phyloP scores from a whole-genome alignment of 2,329 filamentous ascomycete genomes.

The Dactylonectria estremocensis region DNA sequence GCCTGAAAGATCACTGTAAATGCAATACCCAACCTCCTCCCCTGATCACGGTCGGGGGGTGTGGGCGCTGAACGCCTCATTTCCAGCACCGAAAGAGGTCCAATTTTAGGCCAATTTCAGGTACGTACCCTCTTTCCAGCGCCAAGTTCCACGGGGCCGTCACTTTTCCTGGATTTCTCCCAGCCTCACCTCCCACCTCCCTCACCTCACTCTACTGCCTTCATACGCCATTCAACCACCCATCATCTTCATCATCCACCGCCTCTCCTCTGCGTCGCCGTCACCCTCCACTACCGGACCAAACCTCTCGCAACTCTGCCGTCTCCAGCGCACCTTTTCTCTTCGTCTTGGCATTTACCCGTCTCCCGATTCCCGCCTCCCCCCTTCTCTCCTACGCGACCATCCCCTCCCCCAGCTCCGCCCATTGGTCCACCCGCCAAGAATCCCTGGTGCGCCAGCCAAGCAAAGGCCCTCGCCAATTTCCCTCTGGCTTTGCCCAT shows the following conservation, averaged over 20 bases:
- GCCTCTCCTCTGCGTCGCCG: slow-evolving; percentile 14
- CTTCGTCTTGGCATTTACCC: slow-evolving; percentile 4
- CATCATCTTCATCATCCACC: slow-evolving; percentile 43
- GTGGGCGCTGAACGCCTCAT: slow-evolving; percentile 47
- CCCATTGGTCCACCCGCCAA: slow-evolving; percentile 48
- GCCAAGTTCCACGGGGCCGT: slow-evolving; percentile 33
- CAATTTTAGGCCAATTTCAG: slow-evolving; percentile 35
- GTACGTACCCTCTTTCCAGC: slow-evolving; percentile 35
- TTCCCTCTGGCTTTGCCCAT: slow-evolving; percentile 44
- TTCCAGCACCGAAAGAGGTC: slow-evolving; percentile 38
- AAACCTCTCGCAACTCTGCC: slow-evolving; percentile 22
- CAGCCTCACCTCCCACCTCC: slow-evolving; percentile 45
- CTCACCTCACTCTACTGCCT: slow-evolving; percentile 33
- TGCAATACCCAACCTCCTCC: slow-evolving; percentile 10
- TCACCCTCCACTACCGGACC: slow-evolving; percentile 18
- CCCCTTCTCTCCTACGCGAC: slow-evolving; percentile 38
- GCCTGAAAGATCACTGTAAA: slow-evolving; percentile 25
- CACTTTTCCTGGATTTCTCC: slow-evolving; percentile 44
- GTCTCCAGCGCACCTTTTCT: slow-evolving; percentile 14
- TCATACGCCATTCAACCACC: slow-evolving; percentile 32
- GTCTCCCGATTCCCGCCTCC: slow-evolving; percentile 27
- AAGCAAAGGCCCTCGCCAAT: slow-evolving; percentile 48
- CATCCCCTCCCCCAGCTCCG: slow-evolving; percentile 33
- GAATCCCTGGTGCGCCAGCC: slow-evolving; percentile 46
- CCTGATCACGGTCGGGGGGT: slow-evolving; percentile 15